Conservation (phyloP, 2,329 filamentous ascomycete species). For the Sporothrix brasiliensis region DNA sequence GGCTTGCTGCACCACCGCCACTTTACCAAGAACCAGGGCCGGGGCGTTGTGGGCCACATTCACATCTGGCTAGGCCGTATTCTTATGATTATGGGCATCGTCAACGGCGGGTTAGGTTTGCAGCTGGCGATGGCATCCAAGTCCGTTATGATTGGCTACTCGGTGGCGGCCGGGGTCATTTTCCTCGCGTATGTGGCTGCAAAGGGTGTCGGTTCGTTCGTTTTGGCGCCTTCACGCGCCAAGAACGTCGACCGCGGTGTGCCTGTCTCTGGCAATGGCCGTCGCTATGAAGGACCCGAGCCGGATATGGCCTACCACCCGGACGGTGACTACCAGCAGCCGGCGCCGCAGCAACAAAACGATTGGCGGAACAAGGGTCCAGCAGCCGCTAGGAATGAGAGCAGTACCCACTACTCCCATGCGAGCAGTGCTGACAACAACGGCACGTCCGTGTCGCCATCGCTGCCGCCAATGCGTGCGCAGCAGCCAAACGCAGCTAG, state of each 20-base stretch:
- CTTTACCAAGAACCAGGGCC: constrained; percentile 52
- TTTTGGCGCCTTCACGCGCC: neutral
- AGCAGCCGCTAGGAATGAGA: neutral
- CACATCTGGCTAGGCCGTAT: constrained; percentile 66
- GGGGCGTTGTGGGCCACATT: constrained; percentile 56
- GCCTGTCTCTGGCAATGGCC: constrained; percentile 6
- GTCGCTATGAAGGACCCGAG: neutral
- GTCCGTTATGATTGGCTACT: constrained; percentile 56
- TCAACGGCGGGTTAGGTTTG: constrained; percentile 67
- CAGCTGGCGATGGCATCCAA: constrained; percentile 49
- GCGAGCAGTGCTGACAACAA: neutral
- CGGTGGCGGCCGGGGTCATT: constrained; percentile 57
- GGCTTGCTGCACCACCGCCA: constrained; percentile 61
- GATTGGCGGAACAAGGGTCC: constrained; percentile 7
- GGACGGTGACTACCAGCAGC: neutral
- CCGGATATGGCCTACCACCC: neutral
- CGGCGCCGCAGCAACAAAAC: neutral
- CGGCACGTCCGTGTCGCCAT: constrained; percentile 3
- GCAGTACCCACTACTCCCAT: neutral
- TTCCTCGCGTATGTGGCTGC: constrained; percentile 50
- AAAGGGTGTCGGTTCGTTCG: constrained; percentile 37
- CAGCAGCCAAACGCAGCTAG: neutral
- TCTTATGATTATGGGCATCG: constrained; percentile 60
- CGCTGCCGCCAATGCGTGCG: neutral
- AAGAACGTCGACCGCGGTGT: neutral